phyloP scores from a whole-genome alignment of 2,329 filamentous ascomycete genomes.

The Zymoseptoria passerinii region DNA sequence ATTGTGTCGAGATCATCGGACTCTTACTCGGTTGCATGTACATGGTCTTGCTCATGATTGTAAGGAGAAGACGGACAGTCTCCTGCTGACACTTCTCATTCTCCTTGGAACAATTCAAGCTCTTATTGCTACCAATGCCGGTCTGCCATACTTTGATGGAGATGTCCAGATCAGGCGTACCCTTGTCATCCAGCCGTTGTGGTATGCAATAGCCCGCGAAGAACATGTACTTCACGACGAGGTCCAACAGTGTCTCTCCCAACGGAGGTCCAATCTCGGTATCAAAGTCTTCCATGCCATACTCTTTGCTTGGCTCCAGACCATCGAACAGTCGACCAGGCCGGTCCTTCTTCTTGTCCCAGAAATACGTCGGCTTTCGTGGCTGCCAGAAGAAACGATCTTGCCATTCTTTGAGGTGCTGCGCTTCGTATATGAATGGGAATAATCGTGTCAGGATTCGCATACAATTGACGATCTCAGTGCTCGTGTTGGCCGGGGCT shows the following conservation, averaged over 20 bases:
- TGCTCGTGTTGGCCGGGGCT: conserved; percentile 75
- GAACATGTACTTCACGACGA: conserved; percentile 81
- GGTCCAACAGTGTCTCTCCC: conserved; percentile 87
- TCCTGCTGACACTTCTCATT: conserved; percentile 90
- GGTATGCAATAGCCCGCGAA: conserved; percentile 84
- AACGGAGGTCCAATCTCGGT: conserved; percentile 74
- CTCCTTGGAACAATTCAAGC: conserved; percentile 80
- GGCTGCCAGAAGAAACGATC: conserved; percentile 81
- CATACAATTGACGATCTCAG: conserved; percentile 88
- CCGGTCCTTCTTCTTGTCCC: conserved; percentile 21
- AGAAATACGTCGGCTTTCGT: conserved; percentile 20
- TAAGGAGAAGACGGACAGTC: conserved; percentile 75
- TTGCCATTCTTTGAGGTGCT: conserved; percentile 76
- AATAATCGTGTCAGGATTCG: conserved; percentile 81
- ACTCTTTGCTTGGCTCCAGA: conserved; percentile 40
- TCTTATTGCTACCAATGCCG: conserved; percentile 88
- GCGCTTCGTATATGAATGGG: conserved; percentile 86
- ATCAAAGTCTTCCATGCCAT: conserved; percentile 37
- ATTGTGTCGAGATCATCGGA: neutral
- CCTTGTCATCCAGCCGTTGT: conserved; percentile 19
- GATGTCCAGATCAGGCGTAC: conserved; percentile 45
- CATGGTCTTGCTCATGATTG: conserved; percentile 83
- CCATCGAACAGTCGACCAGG: conserved; percentile 29
- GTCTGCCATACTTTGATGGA: conserved; percentile 97
- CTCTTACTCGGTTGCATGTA: conserved; percentile 68